phyloP scores from a whole-genome alignment of 441 rosid species.

The Breynia disticha region DNA sequence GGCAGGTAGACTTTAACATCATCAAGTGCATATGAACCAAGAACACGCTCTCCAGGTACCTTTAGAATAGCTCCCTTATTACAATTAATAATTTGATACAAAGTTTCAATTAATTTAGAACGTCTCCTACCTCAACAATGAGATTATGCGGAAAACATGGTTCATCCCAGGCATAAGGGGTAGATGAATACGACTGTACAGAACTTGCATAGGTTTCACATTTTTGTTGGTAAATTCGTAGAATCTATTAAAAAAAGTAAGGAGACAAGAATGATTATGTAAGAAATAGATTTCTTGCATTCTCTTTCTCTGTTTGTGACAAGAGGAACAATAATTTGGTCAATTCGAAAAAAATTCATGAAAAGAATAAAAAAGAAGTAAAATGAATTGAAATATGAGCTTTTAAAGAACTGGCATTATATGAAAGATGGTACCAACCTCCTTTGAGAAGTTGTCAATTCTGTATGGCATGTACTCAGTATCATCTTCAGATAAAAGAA shows the following conservation, averaged over 20 bases:
- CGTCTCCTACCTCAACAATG: constrained; percentile 59
- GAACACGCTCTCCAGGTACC: constrained; percentile 88
- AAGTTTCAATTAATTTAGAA: constrained; percentile 8
- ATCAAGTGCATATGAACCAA: constrained; percentile 82
- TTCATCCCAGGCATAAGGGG: constrained; percentile 99
- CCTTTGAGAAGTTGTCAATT: constrained; percentile 95
- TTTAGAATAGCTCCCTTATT: constrained; percentile 7
- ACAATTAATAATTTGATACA: not conserved
- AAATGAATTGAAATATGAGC: constrained; percentile 13
- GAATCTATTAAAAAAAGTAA: constrained; percentile 40
- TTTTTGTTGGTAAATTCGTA: constrained; percentile 81
- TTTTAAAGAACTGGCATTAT: constrained; percentile 1
- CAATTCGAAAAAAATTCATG: no score
- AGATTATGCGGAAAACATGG: constrained; percentile 90
- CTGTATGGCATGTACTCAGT: constrained; percentile 95
- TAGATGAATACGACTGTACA: constrained; percentile 68
- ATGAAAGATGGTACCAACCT: constrained; percentile 40
- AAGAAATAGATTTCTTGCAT: no score
- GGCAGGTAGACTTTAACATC: constrained; percentile 56
- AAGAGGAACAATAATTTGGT: no score
- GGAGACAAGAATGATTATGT: not conserved
- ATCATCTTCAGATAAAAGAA: constrained; percentile 88
- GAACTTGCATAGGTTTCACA: constrained; percentile 87
- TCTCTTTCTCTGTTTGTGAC: no score
- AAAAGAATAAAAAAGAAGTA: not conserved